A percentile compares a stretch with the other conserved stretches of the same genome.
These are phyloP conservation scores for Thermochaetoides thermophila DNA, from an alignment of 495 filamentous ascomycete genomes.

Conservation along the genomic window DNA sequence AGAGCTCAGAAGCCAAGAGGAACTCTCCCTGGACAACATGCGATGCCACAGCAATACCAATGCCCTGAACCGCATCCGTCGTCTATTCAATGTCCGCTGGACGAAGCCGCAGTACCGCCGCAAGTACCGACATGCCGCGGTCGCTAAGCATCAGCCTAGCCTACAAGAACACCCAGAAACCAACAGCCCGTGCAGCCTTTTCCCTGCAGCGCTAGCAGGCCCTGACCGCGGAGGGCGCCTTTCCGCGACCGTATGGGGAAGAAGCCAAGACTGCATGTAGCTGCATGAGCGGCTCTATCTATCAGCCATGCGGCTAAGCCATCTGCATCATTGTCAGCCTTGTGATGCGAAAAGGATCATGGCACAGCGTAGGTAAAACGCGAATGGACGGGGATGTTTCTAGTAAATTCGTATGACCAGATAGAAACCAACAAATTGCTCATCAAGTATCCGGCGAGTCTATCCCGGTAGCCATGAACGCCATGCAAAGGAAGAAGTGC, in stretches of 20 bases:
- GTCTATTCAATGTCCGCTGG: too few relatives aligned
- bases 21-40: too few relatives aligned
- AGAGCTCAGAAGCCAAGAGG: too few relatives aligned
- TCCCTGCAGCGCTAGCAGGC: conserved; percentile 2
- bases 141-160: too few relatives aligned
- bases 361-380: too few relatives aligned
- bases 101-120: too few relatives aligned
- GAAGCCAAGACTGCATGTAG: conserved; percentile 2
- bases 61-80: too few relatives aligned
- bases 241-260: not conserved
- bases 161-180: not conserved
- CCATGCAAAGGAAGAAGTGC: not conserved
- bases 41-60: too few relatives aligned
- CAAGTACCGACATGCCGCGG: too few relatives aligned
- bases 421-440: not conserved
- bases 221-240: not conserved
- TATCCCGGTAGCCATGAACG: not conserved
- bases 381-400: too few relatives aligned
- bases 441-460: not conserved
- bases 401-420: too few relatives aligned
- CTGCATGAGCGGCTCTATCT: not conserved
- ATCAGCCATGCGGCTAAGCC: not conserved
- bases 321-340: not conserved
- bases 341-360: not conserved
- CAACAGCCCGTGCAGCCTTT: too few relatives aligned